A percentile compares a stretch with the other conserved stretches of the same genome.
These are phyloP conservation scores for Ceratocystis diversiconidia DNA, from an alignment of 2,329 filamentous ascomycete species.

Conservation along the genomic window DNA sequence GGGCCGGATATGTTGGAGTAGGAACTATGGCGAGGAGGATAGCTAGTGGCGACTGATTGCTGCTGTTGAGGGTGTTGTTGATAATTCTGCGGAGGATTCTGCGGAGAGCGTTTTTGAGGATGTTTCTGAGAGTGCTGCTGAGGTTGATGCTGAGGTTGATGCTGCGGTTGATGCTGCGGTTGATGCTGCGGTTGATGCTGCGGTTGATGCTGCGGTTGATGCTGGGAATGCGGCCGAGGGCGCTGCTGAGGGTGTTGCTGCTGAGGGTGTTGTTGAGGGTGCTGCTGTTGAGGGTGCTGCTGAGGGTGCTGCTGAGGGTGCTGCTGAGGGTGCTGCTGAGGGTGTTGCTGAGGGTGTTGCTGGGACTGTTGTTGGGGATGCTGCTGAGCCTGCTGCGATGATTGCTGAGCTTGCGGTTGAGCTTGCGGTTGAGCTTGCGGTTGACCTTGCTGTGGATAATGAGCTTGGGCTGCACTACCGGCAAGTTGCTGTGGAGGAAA, in stretches of 20 bases:
- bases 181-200: constrained; percentile 19
- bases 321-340: constrained; percentile 25
- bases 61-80: constrained; percentile 33
- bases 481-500: neutral
- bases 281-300: no score
- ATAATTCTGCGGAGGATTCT: constrained; percentile 19
- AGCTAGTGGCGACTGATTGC: constrained; percentile 28
- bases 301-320: constrained; percentile 25
- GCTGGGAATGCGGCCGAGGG: constrained; percentile 24
- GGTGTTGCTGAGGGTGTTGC: constrained; percentile 20
- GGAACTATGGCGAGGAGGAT: constrained; percentile 25
- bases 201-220: constrained; percentile 23
- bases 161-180: constrained; percentile 25
- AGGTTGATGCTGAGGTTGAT: constrained; percentile 23
- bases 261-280: constrained; percentile 19
- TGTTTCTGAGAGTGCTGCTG: constrained; percentile 24
- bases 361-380: constrained; percentile 22
- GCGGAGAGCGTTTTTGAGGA: constrained; percentile 19
- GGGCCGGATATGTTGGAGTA: constrained; percentile 35
- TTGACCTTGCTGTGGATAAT: neutral
- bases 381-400: constrained; percentile 25
- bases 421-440: constrained; percentile 24
- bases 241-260: constrained; percentile 24
- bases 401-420: constrained; percentile 23
- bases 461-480: neutral